Base-by-base conservation (phyloP, 2,329 filamentous ascomycete genomes). In the Stachybotrys chartarum region DNA sequence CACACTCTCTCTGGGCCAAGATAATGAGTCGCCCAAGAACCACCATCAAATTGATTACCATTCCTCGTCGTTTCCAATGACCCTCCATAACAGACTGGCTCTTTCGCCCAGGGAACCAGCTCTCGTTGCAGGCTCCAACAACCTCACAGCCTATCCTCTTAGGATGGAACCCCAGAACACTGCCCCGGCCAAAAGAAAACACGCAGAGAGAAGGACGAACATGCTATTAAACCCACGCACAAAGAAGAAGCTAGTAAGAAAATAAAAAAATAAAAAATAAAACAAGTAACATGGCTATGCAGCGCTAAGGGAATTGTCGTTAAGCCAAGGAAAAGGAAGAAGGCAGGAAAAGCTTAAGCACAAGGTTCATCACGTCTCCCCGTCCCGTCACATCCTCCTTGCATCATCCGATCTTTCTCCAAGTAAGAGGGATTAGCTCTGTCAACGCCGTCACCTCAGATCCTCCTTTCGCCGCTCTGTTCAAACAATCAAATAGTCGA, bases 401-500 rank as follows among this genome's bases (percentile, higher is more conserved):
- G 14, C 8, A 10, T 6, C 35, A 42, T 42, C 35, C 35, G 14
- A 42, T 42, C 35, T 3, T 42, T 42, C 5, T 10, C 35, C 35
- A 14, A 10, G 14, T 42, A 10, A 24, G 24, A 24, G 3, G 24
- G 24, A 24, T 24, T 24, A 24, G 24, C 24, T 24, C 24, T 24
- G 24, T 24, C 24, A 24, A 24, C 24, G 24, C 4, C 24, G 2
- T 24, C 24, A 24, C 24, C 24, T 24, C 24, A 24, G 24, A 4
- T 24, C 24, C 24, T 24, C 24, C 24, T 24, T 24, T 24, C 24
- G 24, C 24, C 24, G 24, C 24, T 24, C 24, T 24, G 8, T 42
- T 42, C 35, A 42, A 42, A 79, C 75, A 58, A 79, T 77, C 59
- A 79, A 62, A 57, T 72, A 74, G 52, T 78, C 75, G 55, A 76